phyloP scores from a whole-genome alignment of 352 stramenopile species.

The Thalassiosira allenii region DNA sequence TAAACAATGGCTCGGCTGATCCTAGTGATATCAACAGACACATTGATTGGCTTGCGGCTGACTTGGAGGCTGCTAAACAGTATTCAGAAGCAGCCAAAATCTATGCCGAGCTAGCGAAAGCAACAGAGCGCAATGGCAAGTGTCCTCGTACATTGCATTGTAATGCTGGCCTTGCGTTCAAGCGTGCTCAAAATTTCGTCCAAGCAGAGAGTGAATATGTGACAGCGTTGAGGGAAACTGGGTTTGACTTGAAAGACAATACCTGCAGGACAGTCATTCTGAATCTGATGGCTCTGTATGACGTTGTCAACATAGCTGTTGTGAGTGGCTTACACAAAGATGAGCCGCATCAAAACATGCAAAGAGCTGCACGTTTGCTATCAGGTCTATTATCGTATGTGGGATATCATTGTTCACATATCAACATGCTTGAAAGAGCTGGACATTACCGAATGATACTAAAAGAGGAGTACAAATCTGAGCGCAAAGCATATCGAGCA shows the following conservation, averaged over 20 bases:
- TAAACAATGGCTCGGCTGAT: not conserved
- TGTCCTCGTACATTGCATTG: not conserved
- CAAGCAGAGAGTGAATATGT: slow-evolving; percentile 7
- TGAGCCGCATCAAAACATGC: not conserved
- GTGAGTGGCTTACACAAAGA: not conserved
- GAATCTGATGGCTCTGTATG: not conserved
- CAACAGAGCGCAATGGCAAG: not conserved
- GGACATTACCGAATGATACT: not conserved
- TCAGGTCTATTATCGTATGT: not conserved
- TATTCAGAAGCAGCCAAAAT: not conserved
- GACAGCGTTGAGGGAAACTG: not conserved
- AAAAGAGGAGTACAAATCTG: not conserved
- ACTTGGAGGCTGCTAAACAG: slow-evolving; percentile 1
- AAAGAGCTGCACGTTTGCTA: not conserved
- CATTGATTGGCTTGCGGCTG: not conserved
- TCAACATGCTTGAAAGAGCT: not conserved
- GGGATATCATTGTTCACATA: not conserved
- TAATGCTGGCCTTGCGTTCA: slow-evolving; percentile 16
- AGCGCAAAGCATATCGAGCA: not conserved
- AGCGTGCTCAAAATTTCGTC: slow-evolving; percentile 8
- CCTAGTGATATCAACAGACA: not conserved
- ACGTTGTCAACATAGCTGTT: not conserved
- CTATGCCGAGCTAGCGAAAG: not conserved
- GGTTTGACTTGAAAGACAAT: not conserved
- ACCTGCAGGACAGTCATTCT: not conserved